These are phyloP conservation scores for Fusarium sp. DNA, from an alignment of 2,329 filamentous ascomycete genomes.

Conservation along the genomic window DNA sequence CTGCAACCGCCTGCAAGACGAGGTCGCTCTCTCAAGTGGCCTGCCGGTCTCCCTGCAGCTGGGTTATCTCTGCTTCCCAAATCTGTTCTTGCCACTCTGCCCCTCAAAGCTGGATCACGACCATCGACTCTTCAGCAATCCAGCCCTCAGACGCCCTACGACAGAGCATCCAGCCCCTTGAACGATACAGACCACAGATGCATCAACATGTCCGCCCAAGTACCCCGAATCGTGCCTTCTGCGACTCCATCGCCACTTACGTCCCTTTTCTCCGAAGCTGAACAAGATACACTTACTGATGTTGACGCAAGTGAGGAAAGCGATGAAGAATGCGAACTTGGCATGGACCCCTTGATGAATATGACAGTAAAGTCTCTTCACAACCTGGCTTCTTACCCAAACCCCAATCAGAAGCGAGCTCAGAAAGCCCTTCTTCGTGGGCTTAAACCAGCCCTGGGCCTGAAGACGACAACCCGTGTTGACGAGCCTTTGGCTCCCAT, in stretches of 20 bases:
- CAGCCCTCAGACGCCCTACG: constrained; percentile 64
- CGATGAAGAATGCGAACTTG: constrained; percentile 46
- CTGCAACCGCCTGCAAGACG: constrained; percentile 64
- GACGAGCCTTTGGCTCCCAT: constrained; percentile 18
- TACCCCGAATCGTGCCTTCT: constrained; percentile 44
- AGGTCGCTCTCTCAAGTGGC: constrained; percentile 58
- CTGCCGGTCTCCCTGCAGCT: constrained; percentile 42
- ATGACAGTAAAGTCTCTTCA: constrained; percentile 60
- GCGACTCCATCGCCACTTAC: constrained; percentile 38
- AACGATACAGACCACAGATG: constrained; percentile 41
- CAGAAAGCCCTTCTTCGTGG: constrained; percentile 56
- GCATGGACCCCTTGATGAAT: constrained; percentile 49
- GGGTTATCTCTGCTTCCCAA: constrained; percentile 52
- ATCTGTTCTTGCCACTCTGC: constrained; percentile 49
- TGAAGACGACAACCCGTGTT: constrained; percentile 19
- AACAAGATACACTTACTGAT: constrained; percentile 28
- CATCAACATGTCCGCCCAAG: constrained; percentile 42
- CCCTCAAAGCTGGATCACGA: constrained; percentile 43
- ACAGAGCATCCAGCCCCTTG: constrained; percentile 60
- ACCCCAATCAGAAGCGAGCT: constrained; percentile 64
- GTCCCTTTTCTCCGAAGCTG: constrained; percentile 30
- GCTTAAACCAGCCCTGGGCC: constrained; percentile 38
- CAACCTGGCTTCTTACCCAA: constrained; percentile 66
- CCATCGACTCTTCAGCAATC: constrained; percentile 52
- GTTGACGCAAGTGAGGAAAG: constrained; percentile 43